Percentiles rank a stretch among this genome's conserved stretches.
Conservation (phyloP, 75 land plant species). For the Chamaecyparis obtusa region DNA sequence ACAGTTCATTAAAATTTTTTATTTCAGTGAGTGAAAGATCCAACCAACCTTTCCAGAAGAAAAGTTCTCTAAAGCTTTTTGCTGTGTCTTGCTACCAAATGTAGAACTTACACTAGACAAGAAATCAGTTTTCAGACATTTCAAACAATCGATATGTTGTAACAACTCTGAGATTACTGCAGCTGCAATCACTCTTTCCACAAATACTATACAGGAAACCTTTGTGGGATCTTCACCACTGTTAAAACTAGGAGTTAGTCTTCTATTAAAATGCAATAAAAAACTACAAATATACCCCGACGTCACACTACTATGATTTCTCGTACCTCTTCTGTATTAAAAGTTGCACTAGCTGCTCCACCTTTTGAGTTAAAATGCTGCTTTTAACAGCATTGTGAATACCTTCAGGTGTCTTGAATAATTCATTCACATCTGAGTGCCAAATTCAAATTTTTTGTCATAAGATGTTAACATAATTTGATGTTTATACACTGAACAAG, state of each 20-base stretch:
- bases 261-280: not conserved
- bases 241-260: not conserved
- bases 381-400: not conserved
- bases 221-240: conserved; percentile 23
- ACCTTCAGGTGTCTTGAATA: not conserved
- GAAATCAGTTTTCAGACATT: conserved; percentile 46
- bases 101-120: conserved; percentile 36
- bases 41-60: conserved; percentile 55
- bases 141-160: conserved; percentile 39
- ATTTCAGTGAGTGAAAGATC: no score
- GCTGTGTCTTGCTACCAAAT: conserved; percentile 39
- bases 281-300: not conserved
- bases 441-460: no score
- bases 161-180: conserved; percentile 43
- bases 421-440: not conserved
- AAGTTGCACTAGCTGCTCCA: not conserved
- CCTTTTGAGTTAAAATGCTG: not conserved
- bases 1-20: no score
- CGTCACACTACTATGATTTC: not conserved
- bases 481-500: no score
- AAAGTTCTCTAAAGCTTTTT: conserved; percentile 44
- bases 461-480: no score
- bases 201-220: conserved; percentile 6
- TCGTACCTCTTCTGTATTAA: not conserved
- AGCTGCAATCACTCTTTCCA: conserved; percentile 8